phyloP scores from a whole-genome alignment of 768 basidiomycete species.

The Flagelloscypha sp. region DNA sequence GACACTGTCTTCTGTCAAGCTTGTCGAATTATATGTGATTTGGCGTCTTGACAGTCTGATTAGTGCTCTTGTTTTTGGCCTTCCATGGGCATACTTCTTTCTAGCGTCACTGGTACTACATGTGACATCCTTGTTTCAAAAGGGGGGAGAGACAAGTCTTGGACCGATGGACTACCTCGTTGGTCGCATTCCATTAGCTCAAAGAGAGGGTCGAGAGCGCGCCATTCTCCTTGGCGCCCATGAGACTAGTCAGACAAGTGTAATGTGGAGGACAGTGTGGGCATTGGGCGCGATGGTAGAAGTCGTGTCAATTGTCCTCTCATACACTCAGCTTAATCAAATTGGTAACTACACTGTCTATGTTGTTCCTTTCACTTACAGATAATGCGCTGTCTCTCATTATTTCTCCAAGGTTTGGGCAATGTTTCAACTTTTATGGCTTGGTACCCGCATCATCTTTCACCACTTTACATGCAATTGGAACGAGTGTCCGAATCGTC shows the following conservation, averaged over 20 bases:
- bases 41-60: constrained; percentile 7
- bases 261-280: constrained; percentile 18
- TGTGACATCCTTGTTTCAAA: constrained; percentile 3
- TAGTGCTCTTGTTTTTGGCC: constrained; percentile 8
- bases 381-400: too few relatives aligned
- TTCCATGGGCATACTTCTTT: constrained; percentile 17
- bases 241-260: constrained; percentile 8
- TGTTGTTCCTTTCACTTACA: too few relatives aligned
- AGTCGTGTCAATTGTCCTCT: constrained; percentile 12
- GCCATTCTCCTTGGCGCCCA: constrained; percentile 16
- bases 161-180: constrained; percentile 14
- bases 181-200: constrained; percentile 15
- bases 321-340: constrained; percentile 17
- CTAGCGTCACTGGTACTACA: constrained; percentile 9
- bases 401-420: too few relatives aligned
- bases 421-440: constrained; percentile 18
- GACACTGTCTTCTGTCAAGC: constrained; percentile 11
- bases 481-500: constrained; percentile 7
- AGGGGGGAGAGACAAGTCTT: constrained; percentile 3
- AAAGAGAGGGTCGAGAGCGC: constrained; percentile 12
- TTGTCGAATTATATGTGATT: constrained; percentile 14
- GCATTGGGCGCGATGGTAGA: constrained; percentile 14
- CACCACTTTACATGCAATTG: constrained; percentile 15
- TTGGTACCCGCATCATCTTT: constrained; percentile 13
- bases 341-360: too few relatives aligned